These are phyloP conservation scores for Monosporascus cannonballus DNA, from an alignment of 2,329 filamentous ascomycete genomes.

Conservation along the genomic window DNA sequence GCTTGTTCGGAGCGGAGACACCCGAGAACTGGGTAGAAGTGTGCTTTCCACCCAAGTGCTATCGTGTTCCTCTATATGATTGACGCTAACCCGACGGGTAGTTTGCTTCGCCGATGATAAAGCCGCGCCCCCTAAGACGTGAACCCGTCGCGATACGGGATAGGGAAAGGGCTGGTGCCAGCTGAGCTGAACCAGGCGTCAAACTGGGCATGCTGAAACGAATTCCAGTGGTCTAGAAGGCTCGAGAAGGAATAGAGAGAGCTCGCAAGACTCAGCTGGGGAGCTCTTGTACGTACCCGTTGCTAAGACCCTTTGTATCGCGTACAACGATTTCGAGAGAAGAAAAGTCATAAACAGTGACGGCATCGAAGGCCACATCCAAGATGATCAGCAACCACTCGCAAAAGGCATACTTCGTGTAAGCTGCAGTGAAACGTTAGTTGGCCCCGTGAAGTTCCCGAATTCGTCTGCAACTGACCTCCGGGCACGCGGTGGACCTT, in stretches of 20 bases:
- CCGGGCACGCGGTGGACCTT: slow-evolving; percentile 92
- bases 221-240: slow-evolving; percentile 6
- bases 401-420: slow-evolving; percentile 96
- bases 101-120: too few species aligned
- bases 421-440: slow-evolving; percentile 53
- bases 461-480: slow-evolving; percentile 53
- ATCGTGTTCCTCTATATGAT: too few species aligned
- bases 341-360: slow-evolving; percentile 87
- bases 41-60: too few species aligned
- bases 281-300: slow-evolving; percentile 98
- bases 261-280: slow-evolving; percentile 61
- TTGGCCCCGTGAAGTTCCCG: background rate
- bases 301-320: slow-evolving; percentile 83
- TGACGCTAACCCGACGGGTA: too few species aligned
- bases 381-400: slow-evolving; percentile 94
- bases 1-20: too few species aligned
- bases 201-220: slow-evolving; percentile 1
- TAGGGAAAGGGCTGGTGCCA: too few species aligned
- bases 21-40: too few species aligned
- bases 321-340: slow-evolving; percentile 81
- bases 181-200: too few species aligned
- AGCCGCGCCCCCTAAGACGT: too few species aligned
- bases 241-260: slow-evolving; percentile 22
- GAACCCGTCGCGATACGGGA: background rate
- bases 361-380: slow-evolving; percentile 93